These are phyloP conservation scores for Flueggea neowawraea DNA, from an alignment of 441 rosid species.

Conservation along the genomic window DNA sequence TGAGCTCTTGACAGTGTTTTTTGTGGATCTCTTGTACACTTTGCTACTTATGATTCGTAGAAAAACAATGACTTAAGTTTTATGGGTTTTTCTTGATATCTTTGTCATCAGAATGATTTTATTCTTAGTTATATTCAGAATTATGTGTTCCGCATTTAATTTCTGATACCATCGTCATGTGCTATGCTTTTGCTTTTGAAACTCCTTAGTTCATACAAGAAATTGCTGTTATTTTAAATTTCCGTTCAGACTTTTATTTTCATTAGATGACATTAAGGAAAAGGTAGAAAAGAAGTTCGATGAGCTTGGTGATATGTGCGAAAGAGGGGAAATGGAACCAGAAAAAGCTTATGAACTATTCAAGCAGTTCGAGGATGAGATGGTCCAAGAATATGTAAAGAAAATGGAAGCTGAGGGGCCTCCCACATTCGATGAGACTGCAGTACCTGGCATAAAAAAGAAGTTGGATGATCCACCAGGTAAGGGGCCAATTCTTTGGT, in stretches of 20 bases:
- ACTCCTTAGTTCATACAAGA: too few relatives aligned
- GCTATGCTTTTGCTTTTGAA: too few relatives aligned
- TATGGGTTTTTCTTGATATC: too few relatives aligned
- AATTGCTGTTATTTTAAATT: too few relatives aligned
- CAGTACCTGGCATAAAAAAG: slow-evolving; percentile 43
- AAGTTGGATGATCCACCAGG: slow-evolving; percentile 74
- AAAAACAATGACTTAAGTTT: too few relatives aligned
- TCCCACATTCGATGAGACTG: slow-evolving; percentile 54
- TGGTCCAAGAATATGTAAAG: slow-evolving; percentile 58
- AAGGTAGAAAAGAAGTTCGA: slow-evolving; percentile 69
- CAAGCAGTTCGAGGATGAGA: slow-evolving; percentile 83
- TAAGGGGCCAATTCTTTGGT: slow-evolving; percentile 85
- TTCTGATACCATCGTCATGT: too few relatives aligned
- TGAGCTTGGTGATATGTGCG: slow-evolving; percentile 85
- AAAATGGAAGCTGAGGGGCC: slow-evolving; percentile 56
- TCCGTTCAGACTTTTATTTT: background rate
- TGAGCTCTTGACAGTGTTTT: too few relatives aligned
- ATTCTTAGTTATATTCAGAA: too few relatives aligned
- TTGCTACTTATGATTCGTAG: too few relatives aligned
- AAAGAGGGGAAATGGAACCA: slow-evolving; percentile 68
- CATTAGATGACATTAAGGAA: slow-evolving; percentile 74
- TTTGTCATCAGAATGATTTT: too few relatives aligned
- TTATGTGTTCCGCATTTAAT: too few relatives aligned
- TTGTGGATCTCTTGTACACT: too few relatives aligned
- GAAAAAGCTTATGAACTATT: slow-evolving; percentile 76